Conservation (phyloP, 2,329 filamentous ascomycete species). For the Graphium sp. region DNA sequence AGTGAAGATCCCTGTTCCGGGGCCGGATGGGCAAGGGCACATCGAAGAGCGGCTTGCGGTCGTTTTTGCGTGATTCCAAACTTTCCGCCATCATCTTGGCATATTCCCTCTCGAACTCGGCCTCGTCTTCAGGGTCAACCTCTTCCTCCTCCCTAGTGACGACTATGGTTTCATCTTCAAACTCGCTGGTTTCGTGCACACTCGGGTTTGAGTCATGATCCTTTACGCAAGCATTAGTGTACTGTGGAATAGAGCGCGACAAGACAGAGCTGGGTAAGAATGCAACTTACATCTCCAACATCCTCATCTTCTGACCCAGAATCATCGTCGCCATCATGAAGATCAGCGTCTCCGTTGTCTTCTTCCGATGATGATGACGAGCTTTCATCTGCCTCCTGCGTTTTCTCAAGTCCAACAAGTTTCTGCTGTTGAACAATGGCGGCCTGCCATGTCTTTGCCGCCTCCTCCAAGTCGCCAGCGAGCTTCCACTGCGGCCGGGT, state of each 20-base stretch:
- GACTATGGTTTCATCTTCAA: slow-evolving; percentile 76
- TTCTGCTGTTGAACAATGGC: slow-evolving; percentile 87
- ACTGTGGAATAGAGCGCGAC: no score
- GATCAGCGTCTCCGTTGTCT: slow-evolving; percentile 66
- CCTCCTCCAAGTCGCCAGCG: slow-evolving; percentile 65
- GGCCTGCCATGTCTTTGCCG: slow-evolving; percentile 66
- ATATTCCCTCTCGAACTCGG: slow-evolving; percentile 94
- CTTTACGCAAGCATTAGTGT: no score
- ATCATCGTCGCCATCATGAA: slow-evolving; percentile 48
- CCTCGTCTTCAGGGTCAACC: slow-evolving; percentile 83
- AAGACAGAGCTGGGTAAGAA: slow-evolving; percentile 2
- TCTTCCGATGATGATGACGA: slow-evolving; percentile 45
- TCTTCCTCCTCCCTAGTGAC: slow-evolving; percentile 84
- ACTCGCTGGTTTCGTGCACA: no score
- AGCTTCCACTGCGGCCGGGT: slow-evolving; percentile 89
- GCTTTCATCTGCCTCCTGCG: slow-evolving; percentile 59
- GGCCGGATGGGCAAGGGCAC: slow-evolving; percentile 86
- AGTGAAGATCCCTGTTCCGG: slow-evolving; percentile 42
- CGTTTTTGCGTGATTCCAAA: slow-evolving; percentile 86
- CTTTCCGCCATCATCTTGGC: slow-evolving; percentile 98
- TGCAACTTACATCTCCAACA: slow-evolving; percentile 34
- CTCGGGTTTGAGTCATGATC: no score
- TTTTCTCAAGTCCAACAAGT: slow-evolving; percentile 52
- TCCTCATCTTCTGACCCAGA: slow-evolving; percentile 37
- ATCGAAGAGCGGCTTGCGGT: slow-evolving; percentile 87